Evolutionary conservation across 75 land plant species (phyloP).

Genomic region (Selaginella moellendorffii): DNA sequence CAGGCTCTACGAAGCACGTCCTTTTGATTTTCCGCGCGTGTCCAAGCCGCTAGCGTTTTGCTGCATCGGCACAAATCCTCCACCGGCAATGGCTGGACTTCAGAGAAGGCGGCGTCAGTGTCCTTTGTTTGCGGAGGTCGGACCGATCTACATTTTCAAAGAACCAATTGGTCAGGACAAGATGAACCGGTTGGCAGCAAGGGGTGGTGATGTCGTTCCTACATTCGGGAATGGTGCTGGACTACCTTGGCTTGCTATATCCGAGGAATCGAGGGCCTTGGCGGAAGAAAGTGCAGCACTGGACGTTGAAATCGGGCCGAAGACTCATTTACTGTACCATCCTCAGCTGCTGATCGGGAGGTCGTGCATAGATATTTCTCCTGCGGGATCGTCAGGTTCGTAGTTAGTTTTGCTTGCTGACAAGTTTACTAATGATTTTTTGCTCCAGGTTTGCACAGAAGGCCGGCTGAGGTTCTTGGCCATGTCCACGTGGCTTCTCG

Average conservation of each 20-base stretch:
- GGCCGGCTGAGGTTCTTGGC: constrained; percentile 97
- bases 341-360: constrained; percentile 76
- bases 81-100: constrained; percentile 95
- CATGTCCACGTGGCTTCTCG: constrained; percentile 87
- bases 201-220: constrained; percentile 92
- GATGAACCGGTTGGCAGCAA: constrained; percentile 69
- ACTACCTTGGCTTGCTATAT: constrained; percentile 55
- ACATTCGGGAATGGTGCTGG: constrained; percentile 88
- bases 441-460: constrained; percentile 58
- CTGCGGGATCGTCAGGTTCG: constrained; percentile 84
- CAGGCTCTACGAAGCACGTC: constrained; percentile 66
- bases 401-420: neutral
- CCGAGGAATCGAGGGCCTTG: constrained; percentile 41
- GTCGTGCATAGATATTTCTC: constrained; percentile 91
- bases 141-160: constrained; percentile 90
- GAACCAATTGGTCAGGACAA: constrained; percentile 87
- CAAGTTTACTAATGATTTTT: neutral
- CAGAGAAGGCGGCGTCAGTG: constrained; percentile 90
- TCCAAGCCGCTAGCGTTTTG: constrained; percentile 91
- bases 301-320: constrained; percentile 73
- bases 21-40: constrained; percentile 85
- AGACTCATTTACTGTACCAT: constrained; percentile 79
- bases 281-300: constrained; percentile 59
- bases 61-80: constrained; percentile 98
- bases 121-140: constrained; percentile 98